A percentile compares a stretch with the other conserved stretches of the same genome.
Evolutionary conservation across 2,329 filamentous ascomycete species (phyloP).

Genomic region (Colletotrichum limetticola): DNA sequence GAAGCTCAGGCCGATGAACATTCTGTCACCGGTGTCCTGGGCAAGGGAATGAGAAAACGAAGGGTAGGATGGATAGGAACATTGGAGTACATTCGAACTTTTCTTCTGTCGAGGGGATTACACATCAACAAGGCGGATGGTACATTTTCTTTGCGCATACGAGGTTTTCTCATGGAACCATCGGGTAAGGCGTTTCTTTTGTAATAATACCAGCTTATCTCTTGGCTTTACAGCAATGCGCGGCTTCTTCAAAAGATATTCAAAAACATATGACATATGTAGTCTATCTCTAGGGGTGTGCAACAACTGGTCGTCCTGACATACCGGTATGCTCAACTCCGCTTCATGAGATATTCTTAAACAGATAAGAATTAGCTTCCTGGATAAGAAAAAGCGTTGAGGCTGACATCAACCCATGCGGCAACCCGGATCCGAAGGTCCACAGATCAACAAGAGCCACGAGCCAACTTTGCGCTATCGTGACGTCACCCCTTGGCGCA

Average conservation of each 20-base stretch:
- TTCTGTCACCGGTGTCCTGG: too few relatives aligned
- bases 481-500: slow-evolving; percentile 34
- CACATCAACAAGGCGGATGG: background rate
- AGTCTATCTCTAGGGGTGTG: too few relatives aligned
- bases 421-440: background rate
- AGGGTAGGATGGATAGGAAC: background rate
- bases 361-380: too few relatives aligned
- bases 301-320: background rate
- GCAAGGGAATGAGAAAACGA: background rate
- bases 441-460: slow-evolving; percentile 11
- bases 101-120: background rate
- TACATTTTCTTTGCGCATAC: background rate
- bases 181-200: background rate
- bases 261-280: too few relatives aligned
- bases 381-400: too few relatives aligned
- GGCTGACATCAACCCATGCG: slow-evolving; percentile 22
- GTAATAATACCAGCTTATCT: too few relatives aligned
- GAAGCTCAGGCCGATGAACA: background rate
- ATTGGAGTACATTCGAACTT: background rate
- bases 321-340: too few relatives aligned
- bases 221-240: too few relatives aligned
- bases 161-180: background rate
- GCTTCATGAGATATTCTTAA: too few relatives aligned
- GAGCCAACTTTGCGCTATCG: slow-evolving; percentile 22
- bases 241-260: too few relatives aligned